A percentile compares a stretch with the other conserved stretches of the same genome.
These are phyloP conservation scores for Lanzia echinophila DNA, from an alignment of 2,329 filamentous ascomycete species.

Conservation along the genomic window DNA sequence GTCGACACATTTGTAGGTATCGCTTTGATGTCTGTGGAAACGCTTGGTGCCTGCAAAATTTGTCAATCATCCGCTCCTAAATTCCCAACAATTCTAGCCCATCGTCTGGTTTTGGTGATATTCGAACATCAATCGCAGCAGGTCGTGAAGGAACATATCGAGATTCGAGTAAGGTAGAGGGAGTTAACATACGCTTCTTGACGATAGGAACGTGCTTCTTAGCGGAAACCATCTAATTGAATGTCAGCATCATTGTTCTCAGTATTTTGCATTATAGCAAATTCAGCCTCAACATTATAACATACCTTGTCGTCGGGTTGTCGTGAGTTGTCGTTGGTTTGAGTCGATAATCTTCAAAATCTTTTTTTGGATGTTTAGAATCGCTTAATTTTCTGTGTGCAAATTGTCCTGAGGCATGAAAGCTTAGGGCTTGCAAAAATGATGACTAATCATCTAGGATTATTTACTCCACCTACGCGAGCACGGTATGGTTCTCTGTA, in stretches of 20 bases:
- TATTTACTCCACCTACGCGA: not conserved
- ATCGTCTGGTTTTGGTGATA: not conserved
- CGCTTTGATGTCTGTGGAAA: slow-evolving; percentile 97
- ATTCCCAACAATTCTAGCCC: not conserved
- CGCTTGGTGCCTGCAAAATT: slow-evolving; percentile 68
- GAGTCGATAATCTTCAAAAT: slow-evolving; percentile 14
- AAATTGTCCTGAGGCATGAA: not conserved
- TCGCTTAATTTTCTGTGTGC: slow-evolving; percentile 9
- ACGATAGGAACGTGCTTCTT: slow-evolving; percentile 99
- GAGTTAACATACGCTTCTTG: slow-evolving; percentile 89
- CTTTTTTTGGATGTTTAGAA: slow-evolving; percentile 15
- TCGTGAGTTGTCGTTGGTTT: slow-evolving; percentile 24
- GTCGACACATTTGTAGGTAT: slow-evolving; percentile 89
- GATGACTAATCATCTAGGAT: not conserved
- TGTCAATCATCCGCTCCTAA: not conserved
- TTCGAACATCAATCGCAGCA: not conserved
- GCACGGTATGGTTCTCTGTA: not conserved
- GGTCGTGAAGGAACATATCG: not conserved
- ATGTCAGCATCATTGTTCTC: not conserved
- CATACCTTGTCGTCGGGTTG: slow-evolving; percentile 26
- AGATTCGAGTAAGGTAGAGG: not conserved
- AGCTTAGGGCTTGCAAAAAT: slow-evolving; percentile 7
- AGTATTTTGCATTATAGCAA: not conserved
- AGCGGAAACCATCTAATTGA: slow-evolving; percentile 84
- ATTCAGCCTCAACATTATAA: not conserved